Conservation (phyloP, 202 grass and related monocot genomes). For the Zizania palustris region DNA sequence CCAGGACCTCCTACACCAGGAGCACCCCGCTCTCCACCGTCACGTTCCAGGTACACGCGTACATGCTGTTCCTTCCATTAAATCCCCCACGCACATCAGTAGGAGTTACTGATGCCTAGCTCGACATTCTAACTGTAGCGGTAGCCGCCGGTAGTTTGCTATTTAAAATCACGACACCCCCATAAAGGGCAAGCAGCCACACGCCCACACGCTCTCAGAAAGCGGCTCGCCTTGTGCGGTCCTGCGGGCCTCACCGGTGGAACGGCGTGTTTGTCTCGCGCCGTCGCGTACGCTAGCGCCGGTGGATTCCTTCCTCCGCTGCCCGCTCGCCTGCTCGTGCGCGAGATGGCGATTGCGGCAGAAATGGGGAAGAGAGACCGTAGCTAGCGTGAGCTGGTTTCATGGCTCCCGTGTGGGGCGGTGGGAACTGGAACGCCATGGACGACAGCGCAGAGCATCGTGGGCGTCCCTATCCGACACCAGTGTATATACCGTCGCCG, state of each 20-base stretch:
- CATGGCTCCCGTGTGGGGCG: slow-evolving; percentile 29
- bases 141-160: neutral
- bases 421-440: slow-evolving; percentile 35
- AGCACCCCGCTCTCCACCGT: slow-evolving; percentile 61
- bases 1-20: slow-evolving; percentile 58
- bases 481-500: neutral
- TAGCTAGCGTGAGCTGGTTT: slow-evolving; percentile 21
- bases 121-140: neutral
- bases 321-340: neutral
- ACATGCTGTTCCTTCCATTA: slow-evolving; percentile 4
- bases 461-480: slow-evolving; percentile 2
- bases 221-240: slow-evolving; percentile 8
- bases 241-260: neutral
- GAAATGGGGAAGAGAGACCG: neutral
- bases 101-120: neutral
- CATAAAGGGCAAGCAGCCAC: neutral
- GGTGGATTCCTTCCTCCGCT: neutral
- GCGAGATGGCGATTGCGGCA: slow-evolving; percentile 19
- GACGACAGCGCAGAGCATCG: slow-evolving; percentile 40
- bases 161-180: neutral
- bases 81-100: slow-evolving; percentile 5
- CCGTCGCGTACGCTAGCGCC: slow-evolving; percentile 1
- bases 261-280: slow-evolving; percentile 35
- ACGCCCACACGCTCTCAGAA: slow-evolving; percentile 22
- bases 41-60: slow-evolving; percentile 80